These are phyloP conservation scores for Wickerhamomyces rabaulensis DNA, from an alignment of 805 yeast genomes.

Conservation along the genomic window DNA sequence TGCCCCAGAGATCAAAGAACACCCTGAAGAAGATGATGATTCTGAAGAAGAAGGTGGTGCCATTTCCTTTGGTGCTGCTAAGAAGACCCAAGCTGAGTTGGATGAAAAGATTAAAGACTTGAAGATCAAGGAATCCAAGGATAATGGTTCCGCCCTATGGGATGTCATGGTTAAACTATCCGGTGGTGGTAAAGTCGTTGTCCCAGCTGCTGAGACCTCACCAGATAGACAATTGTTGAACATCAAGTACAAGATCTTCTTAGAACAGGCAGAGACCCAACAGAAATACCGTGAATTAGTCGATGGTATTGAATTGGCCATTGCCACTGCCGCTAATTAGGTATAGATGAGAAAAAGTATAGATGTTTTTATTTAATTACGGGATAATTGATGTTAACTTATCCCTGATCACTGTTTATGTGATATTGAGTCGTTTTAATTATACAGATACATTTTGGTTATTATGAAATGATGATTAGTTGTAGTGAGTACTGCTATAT, in stretches of 20 bases:
- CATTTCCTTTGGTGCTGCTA: constrained; percentile 56
- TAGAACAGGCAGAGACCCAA: constrained; percentile 84
- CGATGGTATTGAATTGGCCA: constrained; percentile 35
- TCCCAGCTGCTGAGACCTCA: constrained; percentile 52
- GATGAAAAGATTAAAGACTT: constrained; percentile 36
- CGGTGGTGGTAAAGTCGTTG: constrained; percentile 75
- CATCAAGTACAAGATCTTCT: constrained; percentile 79
- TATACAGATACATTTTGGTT: not conserved
- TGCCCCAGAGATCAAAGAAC: constrained; percentile 26
- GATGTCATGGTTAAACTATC: constrained; percentile 79
- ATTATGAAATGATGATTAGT: no score
- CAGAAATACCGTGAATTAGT: constrained; percentile 69
- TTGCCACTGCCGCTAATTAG: not conserved
- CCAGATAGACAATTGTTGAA: constrained; percentile 68
- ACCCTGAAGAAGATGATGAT: constrained; percentile 41
- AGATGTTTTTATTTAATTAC: not conserved
- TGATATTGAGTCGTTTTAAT: not conserved
- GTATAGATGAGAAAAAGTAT: not conserved
- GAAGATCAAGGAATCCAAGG: constrained; percentile 17
- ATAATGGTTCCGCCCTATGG: constrained; percentile 67
- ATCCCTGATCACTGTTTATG: not conserved
- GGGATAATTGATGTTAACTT: not conserved
- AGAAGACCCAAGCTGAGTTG: constrained; percentile 47
- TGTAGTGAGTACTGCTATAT: no score
- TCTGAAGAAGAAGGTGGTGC: constrained; percentile 44